Evolutionary conservation across 495 filamentous ascomycete species (phyloP).

Genomic region (Daldinia vernicosa): DNA sequence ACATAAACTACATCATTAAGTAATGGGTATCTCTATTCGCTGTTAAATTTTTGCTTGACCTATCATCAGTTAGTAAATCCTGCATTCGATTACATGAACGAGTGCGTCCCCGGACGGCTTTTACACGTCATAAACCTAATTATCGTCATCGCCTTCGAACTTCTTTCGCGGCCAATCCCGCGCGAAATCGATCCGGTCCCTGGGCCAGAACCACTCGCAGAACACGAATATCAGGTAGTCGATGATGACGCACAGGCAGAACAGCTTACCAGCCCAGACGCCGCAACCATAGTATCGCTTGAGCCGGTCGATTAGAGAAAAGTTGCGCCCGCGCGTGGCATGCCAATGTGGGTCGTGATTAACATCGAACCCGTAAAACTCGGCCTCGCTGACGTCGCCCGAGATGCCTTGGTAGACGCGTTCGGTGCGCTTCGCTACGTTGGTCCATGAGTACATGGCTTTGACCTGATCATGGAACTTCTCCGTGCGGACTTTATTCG

Average conservation of each 20-base stretch:
- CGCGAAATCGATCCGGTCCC: conserved; percentile 85
- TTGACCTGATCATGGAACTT: conserved; percentile 96
- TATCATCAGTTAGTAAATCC: background rate
- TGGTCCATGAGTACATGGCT: conserved; percentile 97
- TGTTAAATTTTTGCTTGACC: background rate
- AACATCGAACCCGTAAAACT: conserved; percentile 83
- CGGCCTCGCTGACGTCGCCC: conserved; percentile 80
- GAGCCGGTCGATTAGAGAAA: conserved; percentile 90
- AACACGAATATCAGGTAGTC: conserved; percentile 90
- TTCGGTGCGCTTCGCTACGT: conserved; percentile 91
- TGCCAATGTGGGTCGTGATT: conserved; percentile 73
- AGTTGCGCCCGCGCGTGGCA: conserved; percentile 80
- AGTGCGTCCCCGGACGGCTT: background rate
- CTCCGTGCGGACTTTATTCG: conserved; percentile 86
- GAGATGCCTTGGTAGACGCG: conserved; percentile 93
- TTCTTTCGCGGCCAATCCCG: conserved; percentile 88
- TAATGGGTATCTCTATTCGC: background rate
- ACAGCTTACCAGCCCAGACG: conserved; percentile 98
- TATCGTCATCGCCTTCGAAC: conserved; percentile 36
- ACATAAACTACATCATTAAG: background rate
- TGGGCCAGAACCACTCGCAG: conserved; percentile 85
- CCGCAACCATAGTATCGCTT: conserved; percentile 99
- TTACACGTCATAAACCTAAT: conserved; percentile 10
- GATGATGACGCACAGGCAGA: conserved; percentile 92
- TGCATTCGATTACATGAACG: background rate